A percentile compares a stretch with the other conserved stretches of the same genome.
These are phyloP conservation scores for Nannochloropsis gaditana DNA, from an alignment of 108 stramenopile genomes.

Conservation along the genomic window DNA sequence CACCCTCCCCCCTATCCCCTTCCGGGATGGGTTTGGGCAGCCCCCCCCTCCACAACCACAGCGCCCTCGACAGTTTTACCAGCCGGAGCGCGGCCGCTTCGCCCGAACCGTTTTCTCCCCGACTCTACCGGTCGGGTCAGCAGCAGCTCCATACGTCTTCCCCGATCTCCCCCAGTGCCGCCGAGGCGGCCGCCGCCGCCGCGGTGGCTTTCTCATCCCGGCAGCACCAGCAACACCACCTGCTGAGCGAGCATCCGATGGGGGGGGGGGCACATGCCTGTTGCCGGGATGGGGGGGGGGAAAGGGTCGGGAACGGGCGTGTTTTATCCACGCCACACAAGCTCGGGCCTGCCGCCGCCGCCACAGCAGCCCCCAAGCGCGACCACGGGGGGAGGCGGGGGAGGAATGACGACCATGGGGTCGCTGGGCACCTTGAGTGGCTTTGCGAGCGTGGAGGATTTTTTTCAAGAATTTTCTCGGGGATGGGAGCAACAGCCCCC, in stretches of 20 bases:
- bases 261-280: no score
- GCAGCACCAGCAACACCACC: not conserved
- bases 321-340: not conserved
- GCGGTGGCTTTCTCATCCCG: not conserved
- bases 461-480: not conserved
- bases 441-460: conserved; percentile 68
- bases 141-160: not conserved
- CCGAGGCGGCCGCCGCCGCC: not conserved
- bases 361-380: not conserved
- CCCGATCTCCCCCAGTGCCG: not conserved
- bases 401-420: not conserved
- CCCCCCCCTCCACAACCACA: conserved; percentile 25
- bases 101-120: not conserved
- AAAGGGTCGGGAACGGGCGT: not conserved
- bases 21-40: not conserved
- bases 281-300: not conserved
- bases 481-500: not conserved
- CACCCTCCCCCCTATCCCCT: conserved; percentile 40
- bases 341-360: not conserved
- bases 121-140: not conserved
- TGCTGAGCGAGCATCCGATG: not conserved
- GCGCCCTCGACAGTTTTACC: conserved; percentile 40
- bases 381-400: not conserved
- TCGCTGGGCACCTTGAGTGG: not conserved
- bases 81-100: conserved; percentile 51